Evolutionary conservation across 108 stramenopile genomes (phyloP).

Genomic region (Skeletonema marinoi): DNA sequence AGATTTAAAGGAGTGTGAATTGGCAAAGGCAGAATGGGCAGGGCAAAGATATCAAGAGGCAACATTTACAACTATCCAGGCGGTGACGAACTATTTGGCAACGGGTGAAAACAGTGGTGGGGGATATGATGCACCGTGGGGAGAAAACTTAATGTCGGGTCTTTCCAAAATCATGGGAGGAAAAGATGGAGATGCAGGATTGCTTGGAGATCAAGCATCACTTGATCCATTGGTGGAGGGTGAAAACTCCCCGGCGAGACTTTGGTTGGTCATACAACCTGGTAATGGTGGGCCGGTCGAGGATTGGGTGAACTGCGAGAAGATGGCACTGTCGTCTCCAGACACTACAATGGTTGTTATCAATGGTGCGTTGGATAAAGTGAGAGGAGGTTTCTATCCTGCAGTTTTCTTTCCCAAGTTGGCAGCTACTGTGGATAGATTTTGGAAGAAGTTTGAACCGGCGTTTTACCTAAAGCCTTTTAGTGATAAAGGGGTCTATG

Average conservation of each 20-base stretch:
- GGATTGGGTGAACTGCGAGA: conserved; percentile 89
- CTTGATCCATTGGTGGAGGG: conserved; percentile 58
- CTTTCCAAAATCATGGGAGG: conserved; percentile 64
- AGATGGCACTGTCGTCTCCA: conserved; percentile 20
- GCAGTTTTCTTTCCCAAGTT: conserved; percentile 80
- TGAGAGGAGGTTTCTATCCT: conserved; percentile 83
- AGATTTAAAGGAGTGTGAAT: conserved; percentile 82
- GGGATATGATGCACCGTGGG: conserved; percentile 79
- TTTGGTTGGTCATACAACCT: conserved; percentile 76
- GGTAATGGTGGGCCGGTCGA: conserved; percentile 91
- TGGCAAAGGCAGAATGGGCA: conserved; percentile 74
- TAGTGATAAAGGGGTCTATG: conserved; percentile 68
- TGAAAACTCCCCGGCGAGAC: conserved; percentile 35
- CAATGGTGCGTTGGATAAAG: conserved; percentile 90
- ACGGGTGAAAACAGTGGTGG: conserved; percentile 3
- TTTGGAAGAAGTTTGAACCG: conserved; percentile 70
- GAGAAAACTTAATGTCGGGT: conserved; percentile 67
- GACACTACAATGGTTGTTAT: conserved; percentile 55
- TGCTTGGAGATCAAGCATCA: conserved; percentile 64
- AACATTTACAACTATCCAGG: conserved; percentile 78
- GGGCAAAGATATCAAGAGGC: conserved; percentile 69
- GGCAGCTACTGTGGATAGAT: conserved; percentile 71
- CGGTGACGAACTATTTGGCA: conserved; percentile 58
- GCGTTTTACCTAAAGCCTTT: conserved; percentile 74
- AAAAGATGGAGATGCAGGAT: conserved; percentile 58